phyloP scores from a whole-genome alignment of 1,139 yeast genomes.

The Scheffersomyces insectosa region DNA sequence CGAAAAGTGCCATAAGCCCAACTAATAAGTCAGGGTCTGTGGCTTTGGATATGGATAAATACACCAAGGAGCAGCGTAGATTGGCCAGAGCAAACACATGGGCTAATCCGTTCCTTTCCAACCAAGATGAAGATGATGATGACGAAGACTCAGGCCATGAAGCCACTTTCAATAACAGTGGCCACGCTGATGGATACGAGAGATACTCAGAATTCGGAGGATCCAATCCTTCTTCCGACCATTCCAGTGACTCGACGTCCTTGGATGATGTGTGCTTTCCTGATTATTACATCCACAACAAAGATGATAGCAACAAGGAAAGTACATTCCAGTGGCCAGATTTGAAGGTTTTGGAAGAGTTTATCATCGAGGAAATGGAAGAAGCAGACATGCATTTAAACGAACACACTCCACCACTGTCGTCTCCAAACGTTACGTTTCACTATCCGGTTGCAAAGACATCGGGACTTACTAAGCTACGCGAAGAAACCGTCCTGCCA shows the following conservation, averaged over 20 bases:
- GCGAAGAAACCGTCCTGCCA: background rate
- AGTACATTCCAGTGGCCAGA: conserved; percentile 71
- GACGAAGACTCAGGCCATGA: conserved; percentile 1
- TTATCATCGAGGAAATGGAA: conserved; percentile 66
- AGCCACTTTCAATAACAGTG: conserved; percentile 5
- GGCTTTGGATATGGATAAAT: conserved; percentile 43
- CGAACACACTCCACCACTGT: conserved; percentile 5
- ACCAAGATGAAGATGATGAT: conserved; percentile 3
- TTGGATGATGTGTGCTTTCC: conserved; percentile 69
- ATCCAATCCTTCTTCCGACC: conserved; percentile 73
- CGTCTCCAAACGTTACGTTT: conserved; percentile 25
- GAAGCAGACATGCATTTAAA: conserved; percentile 30
- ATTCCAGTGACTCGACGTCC: conserved; percentile 70
- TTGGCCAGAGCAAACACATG: conserved; percentile 18
- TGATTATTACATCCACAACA: conserved; percentile 37
- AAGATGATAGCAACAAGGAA: conserved; percentile 20
- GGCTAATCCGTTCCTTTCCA: conserved; percentile 16
- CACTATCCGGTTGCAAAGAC: conserved; percentile 21
- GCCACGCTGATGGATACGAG: conserved; percentile 17
- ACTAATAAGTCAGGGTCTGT: conserved; percentile 21
- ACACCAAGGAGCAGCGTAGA: conserved; percentile 36
- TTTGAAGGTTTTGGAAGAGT: conserved; percentile 68
- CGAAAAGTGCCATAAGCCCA: conserved; percentile 11
- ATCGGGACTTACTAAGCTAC: background rate
- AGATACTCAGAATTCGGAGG: conserved; percentile 41